Evolutionary conservation across 371 early-diverging fungal genomes (phyloP).

Genomic region (Rhizopus stolonifer): DNA sequence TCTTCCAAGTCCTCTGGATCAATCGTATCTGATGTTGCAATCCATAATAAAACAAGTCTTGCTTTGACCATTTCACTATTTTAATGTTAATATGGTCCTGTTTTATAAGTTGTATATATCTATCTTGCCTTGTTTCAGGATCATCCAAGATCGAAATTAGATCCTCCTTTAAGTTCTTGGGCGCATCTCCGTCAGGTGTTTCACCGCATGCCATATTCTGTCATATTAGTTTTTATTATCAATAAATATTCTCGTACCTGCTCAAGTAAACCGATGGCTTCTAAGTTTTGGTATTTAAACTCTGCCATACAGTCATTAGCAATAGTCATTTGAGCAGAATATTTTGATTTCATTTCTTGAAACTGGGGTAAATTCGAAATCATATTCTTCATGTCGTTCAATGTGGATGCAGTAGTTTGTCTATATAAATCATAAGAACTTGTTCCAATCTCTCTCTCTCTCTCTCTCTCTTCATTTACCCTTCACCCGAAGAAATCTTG

Average conservation of each 20-base stretch:
- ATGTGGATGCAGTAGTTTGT: conserved; percentile 58
- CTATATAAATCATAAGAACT: conserved; percentile 2
- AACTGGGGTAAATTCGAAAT: conserved; percentile 90
- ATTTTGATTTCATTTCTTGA: conserved; percentile 89
- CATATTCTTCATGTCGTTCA: conserved; percentile 88
- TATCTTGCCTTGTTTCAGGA: conserved; percentile 51
- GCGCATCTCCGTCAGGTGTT: conserved; percentile 76
- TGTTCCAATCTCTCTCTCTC: too few species aligned
- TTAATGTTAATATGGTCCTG: not conserved
- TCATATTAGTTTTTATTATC: not conserved
- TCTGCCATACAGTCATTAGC: conserved; percentile 84
- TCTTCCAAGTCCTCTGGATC: conserved; percentile 68
- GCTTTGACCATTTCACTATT: conserved; percentile 77
- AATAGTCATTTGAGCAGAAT: conserved; percentile 90
- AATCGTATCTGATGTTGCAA: conserved; percentile 67
- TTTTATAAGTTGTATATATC: not conserved
- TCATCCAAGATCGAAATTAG: conserved; percentile 84
- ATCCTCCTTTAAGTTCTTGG: conserved; percentile 76
- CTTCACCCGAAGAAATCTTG: conserved; percentile 46
- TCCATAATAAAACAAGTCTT: conserved; percentile 84
- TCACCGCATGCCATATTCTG: conserved; percentile 90
- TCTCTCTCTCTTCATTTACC: too few species aligned
- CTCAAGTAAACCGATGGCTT: conserved; percentile 75
- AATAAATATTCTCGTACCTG: conserved; percentile 49
- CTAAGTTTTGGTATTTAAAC: conserved; percentile 74